Conservation (phyloP, 495 filamentous ascomycete species). For the Podospora pseudocomata region DNA sequence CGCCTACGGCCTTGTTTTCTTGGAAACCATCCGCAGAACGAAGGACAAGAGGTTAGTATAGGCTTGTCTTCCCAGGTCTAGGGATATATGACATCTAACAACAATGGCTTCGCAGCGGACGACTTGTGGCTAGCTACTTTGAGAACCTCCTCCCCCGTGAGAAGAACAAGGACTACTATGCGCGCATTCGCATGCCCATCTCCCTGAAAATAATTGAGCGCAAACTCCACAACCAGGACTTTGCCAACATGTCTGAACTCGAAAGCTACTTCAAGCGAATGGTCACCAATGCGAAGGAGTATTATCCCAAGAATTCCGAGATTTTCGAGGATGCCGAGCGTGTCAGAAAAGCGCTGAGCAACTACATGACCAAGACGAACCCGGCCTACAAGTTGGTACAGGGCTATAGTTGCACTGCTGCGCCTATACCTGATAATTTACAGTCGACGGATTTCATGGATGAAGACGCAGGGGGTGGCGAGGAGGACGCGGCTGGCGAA, state of each 20-base stretch:
- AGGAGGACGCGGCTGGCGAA: constrained; percentile 16
- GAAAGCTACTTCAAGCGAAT: constrained; percentile 76
- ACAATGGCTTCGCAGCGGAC: constrained; percentile 48
- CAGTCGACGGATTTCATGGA: constrained; percentile 24
- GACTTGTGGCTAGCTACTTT: constrained; percentile 67
- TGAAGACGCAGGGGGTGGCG: constrained; percentile 26
- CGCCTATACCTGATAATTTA: constrained; percentile 51
- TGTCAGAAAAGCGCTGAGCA: constrained; percentile 68
- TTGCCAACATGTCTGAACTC: constrained; percentile 57
- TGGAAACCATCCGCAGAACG: constrained; percentile 61
- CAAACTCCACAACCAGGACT: constrained; percentile 62
- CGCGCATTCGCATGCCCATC: constrained; percentile 66
- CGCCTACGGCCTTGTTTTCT: constrained; percentile 59
- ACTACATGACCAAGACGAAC: constrained; percentile 71
- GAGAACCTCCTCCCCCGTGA: constrained; percentile 61
- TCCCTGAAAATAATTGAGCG: constrained; percentile 69
- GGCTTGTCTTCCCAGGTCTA: neutral
- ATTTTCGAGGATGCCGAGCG: constrained; percentile 72
- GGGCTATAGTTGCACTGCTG: constrained; percentile 58
- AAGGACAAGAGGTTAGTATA: constrained; percentile 65
- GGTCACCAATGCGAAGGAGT: constrained; percentile 71
- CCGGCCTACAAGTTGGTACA: constrained; percentile 60
- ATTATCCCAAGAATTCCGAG: constrained; percentile 60
- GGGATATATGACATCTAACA: constrained; percentile 14
- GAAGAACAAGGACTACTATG: constrained; percentile 68